These are phyloP conservation scores for Pilasporangium apinafurcum DNA, from an alignment of 352 stramenopile genomes.

Conservation along the genomic window DNA sequence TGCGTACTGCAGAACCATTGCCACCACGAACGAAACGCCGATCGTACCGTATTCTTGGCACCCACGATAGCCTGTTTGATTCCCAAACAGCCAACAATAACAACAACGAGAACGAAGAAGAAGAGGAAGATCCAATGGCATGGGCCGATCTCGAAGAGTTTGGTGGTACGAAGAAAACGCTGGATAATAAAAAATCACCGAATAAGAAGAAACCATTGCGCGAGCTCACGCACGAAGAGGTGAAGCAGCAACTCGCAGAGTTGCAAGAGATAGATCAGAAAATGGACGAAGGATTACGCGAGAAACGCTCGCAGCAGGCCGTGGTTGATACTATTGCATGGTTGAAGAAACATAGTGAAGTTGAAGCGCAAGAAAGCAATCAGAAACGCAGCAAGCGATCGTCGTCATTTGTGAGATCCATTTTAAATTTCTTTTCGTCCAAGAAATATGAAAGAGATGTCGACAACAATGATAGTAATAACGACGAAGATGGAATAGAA, in stretches of 20 bases:
- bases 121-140: conserved; percentile 28
- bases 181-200: conserved; percentile 14
- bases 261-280: conserved; percentile 8
- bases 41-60: conserved; percentile 24
- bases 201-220: conserved; percentile 12
- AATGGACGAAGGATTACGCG: conserved; percentile 3
- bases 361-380: conserved; percentile 16
- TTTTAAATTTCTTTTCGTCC: conserved; percentile 40
- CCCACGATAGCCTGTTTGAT: not conserved
- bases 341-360: conserved; percentile 56
- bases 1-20: no score
- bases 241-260: conserved; percentile 9
- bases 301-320: conserved; percentile 25
- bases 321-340: conserved; percentile 62
- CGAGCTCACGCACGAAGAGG: conserved; percentile 21
- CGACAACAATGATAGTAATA: conserved; percentile 3
- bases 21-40: not conserved
- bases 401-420: conserved; percentile 53
- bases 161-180: conserved; percentile 39
- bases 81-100: conserved; percentile 1
- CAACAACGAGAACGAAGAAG: conserved; percentile 5
- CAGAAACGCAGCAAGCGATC: conserved; percentile 38
- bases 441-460: conserved; percentile 5
- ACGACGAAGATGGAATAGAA: conserved; percentile 5
- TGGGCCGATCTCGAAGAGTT: conserved; percentile 40